phyloP scores from a whole-genome alignment of 768 basidiomycete genomes.

The Boletus speciosus region DNA sequence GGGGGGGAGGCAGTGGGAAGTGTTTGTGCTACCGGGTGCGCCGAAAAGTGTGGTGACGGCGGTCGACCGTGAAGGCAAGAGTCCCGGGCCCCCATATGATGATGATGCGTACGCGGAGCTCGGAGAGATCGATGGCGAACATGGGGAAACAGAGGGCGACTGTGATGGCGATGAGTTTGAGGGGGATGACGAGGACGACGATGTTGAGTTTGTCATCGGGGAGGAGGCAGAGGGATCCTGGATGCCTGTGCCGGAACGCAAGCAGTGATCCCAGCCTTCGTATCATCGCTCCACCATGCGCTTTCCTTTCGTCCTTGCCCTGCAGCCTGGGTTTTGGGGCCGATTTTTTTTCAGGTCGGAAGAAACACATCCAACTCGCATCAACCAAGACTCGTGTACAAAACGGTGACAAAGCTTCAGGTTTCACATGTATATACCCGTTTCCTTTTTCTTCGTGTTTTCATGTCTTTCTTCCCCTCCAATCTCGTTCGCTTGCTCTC shows the following conservation, averaged over 20 bases:
- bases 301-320: constrained; percentile 1
- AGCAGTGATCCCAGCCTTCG: constrained; percentile 7
- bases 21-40: constrained; percentile 60
- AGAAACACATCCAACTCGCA: constrained; percentile 16
- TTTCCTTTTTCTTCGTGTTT: neutral
- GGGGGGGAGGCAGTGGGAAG: constrained; percentile 54
- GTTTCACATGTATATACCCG: constrained; percentile 20
- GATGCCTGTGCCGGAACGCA: constrained; percentile 35
- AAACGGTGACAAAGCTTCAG: constrained; percentile 1
- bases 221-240: constrained; percentile 39
- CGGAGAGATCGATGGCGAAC: constrained; percentile 16
- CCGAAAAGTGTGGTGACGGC: constrained; percentile 37
- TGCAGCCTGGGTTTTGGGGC: constrained; percentile 7
- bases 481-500: constrained; percentile 7
- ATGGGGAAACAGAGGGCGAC: constrained; percentile 24
- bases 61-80: neutral
- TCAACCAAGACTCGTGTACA: constrained; percentile 2
- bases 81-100: neutral
- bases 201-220: constrained; percentile 71
- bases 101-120: constrained; percentile 1
- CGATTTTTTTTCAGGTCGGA: constrained; percentile 10
- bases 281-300: neutral
- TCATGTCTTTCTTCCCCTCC: neutral
- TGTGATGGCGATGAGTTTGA: constrained; percentile 36
- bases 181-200: constrained; percentile 64